These are phyloP conservation scores for Cytospora leucostoma DNA, from an alignment of 2,329 filamentous ascomycete genomes.

Conservation along the genomic window DNA sequence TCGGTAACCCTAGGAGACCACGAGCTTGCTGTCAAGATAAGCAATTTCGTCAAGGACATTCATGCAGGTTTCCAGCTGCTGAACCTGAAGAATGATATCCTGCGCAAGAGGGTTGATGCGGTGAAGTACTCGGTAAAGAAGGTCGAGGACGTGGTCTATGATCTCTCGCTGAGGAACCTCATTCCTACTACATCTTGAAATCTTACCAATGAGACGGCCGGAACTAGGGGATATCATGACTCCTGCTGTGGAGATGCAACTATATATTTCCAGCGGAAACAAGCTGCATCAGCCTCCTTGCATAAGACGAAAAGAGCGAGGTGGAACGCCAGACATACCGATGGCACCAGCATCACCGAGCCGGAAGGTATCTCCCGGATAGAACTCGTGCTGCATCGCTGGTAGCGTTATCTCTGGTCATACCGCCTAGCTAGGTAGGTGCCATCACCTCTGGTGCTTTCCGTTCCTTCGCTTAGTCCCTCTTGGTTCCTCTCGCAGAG, in stretches of 20 bases:
- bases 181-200: constrained; percentile 50
- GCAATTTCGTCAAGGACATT: constrained; percentile 89
- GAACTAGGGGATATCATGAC: neutral
- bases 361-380: neutral
- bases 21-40: constrained; percentile 81
- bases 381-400: neutral
- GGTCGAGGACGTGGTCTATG: constrained; percentile 97
- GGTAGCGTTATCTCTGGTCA: neutral
- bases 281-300: neutral
- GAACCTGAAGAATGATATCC: constrained; percentile 93
- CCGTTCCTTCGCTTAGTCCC: no score
- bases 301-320: neutral
- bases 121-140: constrained; percentile 99
- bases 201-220: neutral
- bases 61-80: constrained; percentile 96
- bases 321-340: neutral
- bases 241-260: neutral
- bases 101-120: constrained; percentile 84
- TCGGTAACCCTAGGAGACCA: constrained; percentile 91
- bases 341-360: neutral
- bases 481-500: no score
- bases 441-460: no score
- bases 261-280: neutral
- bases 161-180: constrained; percentile 83
- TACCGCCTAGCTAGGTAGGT: neutral